Conservation (phyloP, 495 filamentous ascomycete species). For the Staphylotrichum tortipilum region DNA sequence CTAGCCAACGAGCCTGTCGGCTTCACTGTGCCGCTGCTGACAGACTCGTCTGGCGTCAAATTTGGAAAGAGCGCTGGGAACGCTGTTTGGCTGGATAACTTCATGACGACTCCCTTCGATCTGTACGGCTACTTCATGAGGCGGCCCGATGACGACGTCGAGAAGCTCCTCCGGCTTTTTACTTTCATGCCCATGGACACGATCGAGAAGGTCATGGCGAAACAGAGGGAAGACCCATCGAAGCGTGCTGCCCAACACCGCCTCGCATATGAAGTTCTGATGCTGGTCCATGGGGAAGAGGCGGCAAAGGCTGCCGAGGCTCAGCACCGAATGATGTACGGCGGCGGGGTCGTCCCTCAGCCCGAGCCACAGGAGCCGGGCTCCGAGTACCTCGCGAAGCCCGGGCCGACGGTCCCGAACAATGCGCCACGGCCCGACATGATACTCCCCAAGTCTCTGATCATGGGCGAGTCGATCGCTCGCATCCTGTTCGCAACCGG, state of each 20-base stretch:
- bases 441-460: slow-evolving; percentile 56
- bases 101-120: slow-evolving; percentile 72
- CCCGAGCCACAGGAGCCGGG: neutral
- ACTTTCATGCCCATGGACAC: slow-evolving; percentile 69
- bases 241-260: slow-evolving; percentile 70
- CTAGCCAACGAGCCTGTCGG: slow-evolving; percentile 58
- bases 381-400: slow-evolving; percentile 2
- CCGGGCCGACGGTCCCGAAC: slow-evolving; percentile 34
- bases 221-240: slow-evolving; percentile 57
- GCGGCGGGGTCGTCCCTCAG: slow-evolving; percentile 5
- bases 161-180: slow-evolving; percentile 76
- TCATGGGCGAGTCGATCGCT: slow-evolving; percentile 52
- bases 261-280: slow-evolving; percentile 71
- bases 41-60: slow-evolving; percentile 75
- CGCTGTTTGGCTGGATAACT: slow-evolving; percentile 82
- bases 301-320: slow-evolving; percentile 47
- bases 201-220: slow-evolving; percentile 55
- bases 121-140: slow-evolving; percentile 82
- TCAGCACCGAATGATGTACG: slow-evolving; percentile 52
- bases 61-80: slow-evolving; percentile 95
- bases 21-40: slow-evolving; percentile 83
- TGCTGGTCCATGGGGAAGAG: slow-evolving; percentile 62
- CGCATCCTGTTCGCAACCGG: slow-evolving; percentile 61
- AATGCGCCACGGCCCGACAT: slow-evolving; percentile 47
- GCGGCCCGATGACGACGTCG: slow-evolving; percentile 70